phyloP scores from a whole-genome alignment of 139 green algal genomes.

The Chlorella sp. region DNA sequence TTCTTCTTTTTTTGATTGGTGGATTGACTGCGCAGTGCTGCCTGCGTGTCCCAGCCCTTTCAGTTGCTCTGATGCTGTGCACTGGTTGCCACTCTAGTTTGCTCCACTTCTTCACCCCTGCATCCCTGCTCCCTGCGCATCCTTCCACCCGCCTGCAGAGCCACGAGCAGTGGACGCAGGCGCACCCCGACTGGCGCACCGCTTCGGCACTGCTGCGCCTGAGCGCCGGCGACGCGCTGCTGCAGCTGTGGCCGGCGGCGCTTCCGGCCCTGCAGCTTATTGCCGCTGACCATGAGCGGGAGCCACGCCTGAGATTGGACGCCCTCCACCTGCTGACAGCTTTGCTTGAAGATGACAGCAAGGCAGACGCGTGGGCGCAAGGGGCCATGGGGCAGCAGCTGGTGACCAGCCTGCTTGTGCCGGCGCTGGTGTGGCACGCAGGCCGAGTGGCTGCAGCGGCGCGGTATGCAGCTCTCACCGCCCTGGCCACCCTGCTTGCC shows the following conservation, averaged over 20 bases:
- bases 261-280: constrained; percentile 37
- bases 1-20: no score
- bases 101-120: not conserved
- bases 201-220: constrained; percentile 65
- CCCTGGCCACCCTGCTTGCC: constrained; percentile 65
- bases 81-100: not conserved
- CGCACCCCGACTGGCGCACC: constrained; percentile 41
- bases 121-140: not conserved
- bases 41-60: not conserved
- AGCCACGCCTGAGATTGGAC: constrained; percentile 54
- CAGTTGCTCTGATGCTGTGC: not conserved
- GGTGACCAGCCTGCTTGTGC: constrained; percentile 66
- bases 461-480: constrained; percentile 72
- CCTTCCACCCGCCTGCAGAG: constrained; percentile 1
- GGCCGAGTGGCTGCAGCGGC: constrained; percentile 78
- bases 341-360: constrained; percentile 63
- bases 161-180: constrained; percentile 40
- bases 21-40: not conserved
- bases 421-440: constrained; percentile 77
- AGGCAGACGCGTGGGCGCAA: constrained; percentile 28
- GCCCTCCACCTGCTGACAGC: constrained; percentile 71
- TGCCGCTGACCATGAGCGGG: constrained; percentile 45
- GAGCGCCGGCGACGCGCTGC: constrained; percentile 31
- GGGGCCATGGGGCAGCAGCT: constrained; percentile 27
- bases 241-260: constrained; percentile 44